Base-by-base conservation (phyloP, 768 basidiomycete genomes). In the Kwoniella sp. region DNA sequence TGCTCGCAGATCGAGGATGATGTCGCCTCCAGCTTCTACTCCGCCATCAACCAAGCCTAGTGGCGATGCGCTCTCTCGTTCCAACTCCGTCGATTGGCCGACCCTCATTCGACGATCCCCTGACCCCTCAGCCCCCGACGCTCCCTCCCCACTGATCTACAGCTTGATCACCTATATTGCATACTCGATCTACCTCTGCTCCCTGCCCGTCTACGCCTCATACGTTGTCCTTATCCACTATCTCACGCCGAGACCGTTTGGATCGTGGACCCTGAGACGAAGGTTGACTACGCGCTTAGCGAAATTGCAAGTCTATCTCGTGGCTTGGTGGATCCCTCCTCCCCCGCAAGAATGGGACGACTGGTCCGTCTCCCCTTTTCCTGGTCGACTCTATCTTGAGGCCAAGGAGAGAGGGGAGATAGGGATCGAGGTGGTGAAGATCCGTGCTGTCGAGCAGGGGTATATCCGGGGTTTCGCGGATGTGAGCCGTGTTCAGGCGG, bases 391-490 rank as follows among this genome's bases (percentile, higher is more conserved):
- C 56, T 58, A 54, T 31, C 31, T 50, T 29, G 50, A 50, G 4
- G 30, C 38, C 9, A 12, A 37, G 4, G 67, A 8, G 20, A 17
- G 60, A 51, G 51, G 53, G 5, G 58, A 58, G 22, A n/a, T 69
- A 30, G 55, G 58, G 2, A 47, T 73, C 3, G 54, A 66, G 37
- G 53, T 58, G 2, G 58, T 72, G 4, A 37, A 4, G 9, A n/a
- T 78, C 4, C 23, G 48, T 2, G 62, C 71, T 2, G 68, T 74
- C 2, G 41, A 41, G 2, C 31, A 59, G 28, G 61, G 63, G 1
- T 57, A 60, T 38, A 50, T 60, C 22, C 55, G 56, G 20, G 77
- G 72, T 3, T 71, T 74, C 37, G 69, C 59, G 8, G 55, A 54
- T 9, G 69, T 67, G 51, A 22, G 45, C 7, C 51, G 23, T 0